Evolutionary conservation across 2,329 filamentous ascomycete species (phyloP), one percentile per base, ranked within the genome.

Genomic region (Arthrinium puccinioides): DNA sequence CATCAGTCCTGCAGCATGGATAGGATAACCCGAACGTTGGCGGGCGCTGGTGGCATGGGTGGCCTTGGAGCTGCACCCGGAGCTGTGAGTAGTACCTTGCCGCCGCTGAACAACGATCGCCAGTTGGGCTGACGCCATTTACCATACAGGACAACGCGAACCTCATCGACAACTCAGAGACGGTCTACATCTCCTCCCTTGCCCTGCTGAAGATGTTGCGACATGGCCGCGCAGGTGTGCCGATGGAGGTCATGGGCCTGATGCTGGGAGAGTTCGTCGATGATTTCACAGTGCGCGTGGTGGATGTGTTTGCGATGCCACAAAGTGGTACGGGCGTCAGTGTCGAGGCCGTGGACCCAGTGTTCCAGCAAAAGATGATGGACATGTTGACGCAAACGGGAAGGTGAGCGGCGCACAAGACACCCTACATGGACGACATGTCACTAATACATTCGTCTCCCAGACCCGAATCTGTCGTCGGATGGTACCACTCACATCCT

Each of bases 301-400:
- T 97, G 49, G 92, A 98, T 64, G 92, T 98, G 20, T 98, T 98
- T 64, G 92, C 92, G 43, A 98, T 98, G 92, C 92, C 92, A 15
- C 92, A 98, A 62, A 96, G 89, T 52, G 92, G 92, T 66, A 98
- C 92, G 2, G 92, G 92, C 51, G 92, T 98, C 51, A 95, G 87
- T 64, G 92, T 98, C 54, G 92, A 98, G 66, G 94, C 92, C 36
- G 92, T 98, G 46, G 92, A 98, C 60, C 88, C 89, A 9, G 92
- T 98, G 23, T 98, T 98, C 64, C 92, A 98, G 70, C 96, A 88
- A 56, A 98, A 96, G 75, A 98, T 98, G 92, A 98, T 98, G 92
- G 92, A 98, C 61, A 97, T 98, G 92, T 72, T 98, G 60, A 77
- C 86, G 56, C 92, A 98, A 72, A 98, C 92, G 41, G 92, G 92